Evolutionary conservation across 129 eudicot species (phyloP).

Genomic region (Flaveria sonorensis): DNA sequence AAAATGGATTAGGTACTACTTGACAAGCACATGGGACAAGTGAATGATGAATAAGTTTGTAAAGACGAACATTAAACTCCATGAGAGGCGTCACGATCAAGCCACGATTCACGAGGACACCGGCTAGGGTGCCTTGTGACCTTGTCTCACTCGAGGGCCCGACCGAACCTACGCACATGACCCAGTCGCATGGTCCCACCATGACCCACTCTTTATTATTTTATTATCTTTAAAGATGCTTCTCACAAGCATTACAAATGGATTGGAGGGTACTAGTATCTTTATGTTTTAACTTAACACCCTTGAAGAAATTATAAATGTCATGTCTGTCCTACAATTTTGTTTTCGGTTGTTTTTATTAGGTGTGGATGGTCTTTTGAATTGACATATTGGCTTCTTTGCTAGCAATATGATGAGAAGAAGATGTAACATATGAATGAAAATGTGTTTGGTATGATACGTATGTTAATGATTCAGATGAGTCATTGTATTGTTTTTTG

Average conservation of each 20-base stretch:
- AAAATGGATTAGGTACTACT: background rate
- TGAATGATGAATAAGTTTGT: constrained; percentile 20
- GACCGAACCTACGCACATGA: constrained; percentile 1
- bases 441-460: too few species aligned
- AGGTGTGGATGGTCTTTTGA: background rate
- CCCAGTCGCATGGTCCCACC: constrained; percentile 34
- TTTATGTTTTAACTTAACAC: background rate
- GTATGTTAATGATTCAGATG: too few species aligned
- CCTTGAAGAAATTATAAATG: constrained; percentile 14
- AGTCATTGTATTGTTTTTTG: too few species aligned
- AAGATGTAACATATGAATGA: background rate
- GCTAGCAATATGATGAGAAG: background rate
- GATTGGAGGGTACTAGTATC: background rate
- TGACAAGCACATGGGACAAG: constrained; percentile 28
- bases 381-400: background rate
- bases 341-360: background rate
- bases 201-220: background rate
- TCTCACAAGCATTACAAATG: background rate
- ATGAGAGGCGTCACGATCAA: constrained; percentile 29
- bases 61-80: constrained; percentile 31
- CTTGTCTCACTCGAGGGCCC: constrained; percentile 23
- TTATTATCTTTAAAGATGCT: background rate
- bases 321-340: background rate
- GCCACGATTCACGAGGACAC: constrained; percentile 34
- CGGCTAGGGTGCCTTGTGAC: constrained; percentile 24